A percentile compares a stretch with the other conserved stretches of the same genome.
phyloP scores from a whole-genome alignment of 345 rosid species.

The Brassica cretica region DNA sequence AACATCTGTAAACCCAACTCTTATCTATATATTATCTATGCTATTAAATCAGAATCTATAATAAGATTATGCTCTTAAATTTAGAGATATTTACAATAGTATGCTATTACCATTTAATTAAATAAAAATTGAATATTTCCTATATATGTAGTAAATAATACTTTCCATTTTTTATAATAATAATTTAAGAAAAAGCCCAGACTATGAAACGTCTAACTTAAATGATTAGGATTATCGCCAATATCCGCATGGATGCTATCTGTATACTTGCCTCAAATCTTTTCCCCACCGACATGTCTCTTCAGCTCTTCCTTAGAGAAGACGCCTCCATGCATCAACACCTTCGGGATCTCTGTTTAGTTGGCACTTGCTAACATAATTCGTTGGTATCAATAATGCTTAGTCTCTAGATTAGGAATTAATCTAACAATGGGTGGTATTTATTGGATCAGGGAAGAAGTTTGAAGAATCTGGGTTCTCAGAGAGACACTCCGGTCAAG shows the following conservation, averaged over 20 bases:
- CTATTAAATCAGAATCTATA: not conserved
- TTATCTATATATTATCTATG: no score
- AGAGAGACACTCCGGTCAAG: slow-evolving; percentile 68
- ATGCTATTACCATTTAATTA: not conserved
- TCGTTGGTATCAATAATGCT: not conserved
- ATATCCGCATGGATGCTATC: slow-evolving; percentile 79
- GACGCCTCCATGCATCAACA: slow-evolving; percentile 86
- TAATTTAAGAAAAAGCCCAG: slow-evolving; percentile 35
- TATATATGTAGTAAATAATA: no score
- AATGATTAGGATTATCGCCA: slow-evolving; percentile 81
- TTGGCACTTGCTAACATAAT: slow-evolving; percentile 43
- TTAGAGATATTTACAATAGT: not conserved
- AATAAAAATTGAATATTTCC: no score
- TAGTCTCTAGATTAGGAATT: not conserved
- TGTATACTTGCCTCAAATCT: slow-evolving; percentile 75
- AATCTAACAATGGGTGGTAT: not conserved
- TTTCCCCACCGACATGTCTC: slow-evolving; percentile 63
- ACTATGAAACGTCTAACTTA: slow-evolving; percentile 85
- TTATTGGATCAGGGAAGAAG: slow-evolving; percentile 59
- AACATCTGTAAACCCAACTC: not conserved
- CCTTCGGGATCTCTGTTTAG: slow-evolving; percentile 68
- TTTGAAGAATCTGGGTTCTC: slow-evolving; percentile 83
- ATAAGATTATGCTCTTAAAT: no score
- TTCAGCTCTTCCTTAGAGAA: slow-evolving; percentile 61
- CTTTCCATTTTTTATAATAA: no score